These are phyloP conservation scores for Phaeosphaeriaceae sp. DNA, from an alignment of 2,329 filamentous ascomycete species.

Conservation along the genomic window DNA sequence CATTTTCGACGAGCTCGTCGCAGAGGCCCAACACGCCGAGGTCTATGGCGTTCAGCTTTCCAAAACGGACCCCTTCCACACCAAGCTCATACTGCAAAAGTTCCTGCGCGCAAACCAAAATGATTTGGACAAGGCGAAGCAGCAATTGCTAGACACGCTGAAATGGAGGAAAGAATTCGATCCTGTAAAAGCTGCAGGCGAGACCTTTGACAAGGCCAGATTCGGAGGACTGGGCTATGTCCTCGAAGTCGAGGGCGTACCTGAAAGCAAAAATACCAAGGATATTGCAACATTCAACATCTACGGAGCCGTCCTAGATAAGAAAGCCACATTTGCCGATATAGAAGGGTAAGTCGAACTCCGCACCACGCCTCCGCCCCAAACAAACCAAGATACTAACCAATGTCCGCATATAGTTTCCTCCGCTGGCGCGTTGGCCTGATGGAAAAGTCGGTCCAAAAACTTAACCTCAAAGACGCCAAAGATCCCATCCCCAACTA, in stretches of 20 bases:
- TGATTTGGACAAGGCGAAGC: slow-evolving; percentile 73
- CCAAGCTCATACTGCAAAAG: slow-evolving; percentile 87
- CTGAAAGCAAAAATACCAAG: slow-evolving; percentile 61
- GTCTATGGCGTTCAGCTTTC: slow-evolving; percentile 83
- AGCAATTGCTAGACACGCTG: slow-evolving; percentile 79
- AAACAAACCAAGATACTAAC: too few relatives aligned
- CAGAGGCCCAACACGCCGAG: slow-evolving; percentile 69
- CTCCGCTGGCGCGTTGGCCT: slow-evolving; percentile 87
- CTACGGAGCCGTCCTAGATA: slow-evolving; percentile 85
- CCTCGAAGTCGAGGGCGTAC: slow-evolving; percentile 68
- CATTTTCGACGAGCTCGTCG: slow-evolving; percentile 64
- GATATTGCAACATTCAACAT: slow-evolving; percentile 88
- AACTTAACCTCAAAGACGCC: slow-evolving; percentile 73
- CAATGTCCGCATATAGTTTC: slow-evolving; percentile 66
- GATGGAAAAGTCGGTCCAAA: slow-evolving; percentile 83
- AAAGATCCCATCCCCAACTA: slow-evolving; percentile 75
- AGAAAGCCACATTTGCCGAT: slow-evolving; percentile 80
- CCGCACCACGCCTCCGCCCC: too few relatives aligned
- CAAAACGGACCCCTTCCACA: slow-evolving; percentile 66
- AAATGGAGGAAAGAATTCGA: slow-evolving; percentile 82
- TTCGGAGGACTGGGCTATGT: slow-evolving; percentile 83
- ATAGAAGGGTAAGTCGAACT: slow-evolving; percentile 69
- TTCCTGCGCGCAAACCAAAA: slow-evolving; percentile 89
- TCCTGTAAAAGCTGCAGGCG: slow-evolving; percentile 68
- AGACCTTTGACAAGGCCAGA: slow-evolving; percentile 69